phyloP scores from a whole-genome alignment of 2,329 filamentous ascomycete genomes.

The Cladosporium cucumerinum region DNA sequence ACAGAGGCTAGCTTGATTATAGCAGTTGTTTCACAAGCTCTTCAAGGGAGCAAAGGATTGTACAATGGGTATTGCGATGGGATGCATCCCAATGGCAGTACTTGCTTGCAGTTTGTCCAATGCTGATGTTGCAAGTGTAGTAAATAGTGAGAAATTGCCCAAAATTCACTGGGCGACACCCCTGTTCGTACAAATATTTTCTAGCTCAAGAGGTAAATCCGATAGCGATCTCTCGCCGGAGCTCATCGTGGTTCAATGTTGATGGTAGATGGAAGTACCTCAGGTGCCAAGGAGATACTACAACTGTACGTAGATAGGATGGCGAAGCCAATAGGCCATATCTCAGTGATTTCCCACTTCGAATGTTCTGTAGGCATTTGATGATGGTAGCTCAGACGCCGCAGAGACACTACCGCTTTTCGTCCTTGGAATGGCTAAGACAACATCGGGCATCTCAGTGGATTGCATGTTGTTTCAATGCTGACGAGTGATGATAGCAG shows the following conservation, averaged over 20 bases:
- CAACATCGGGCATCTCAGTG: too few relatives aligned
- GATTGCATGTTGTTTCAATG: background rate
- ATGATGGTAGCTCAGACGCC: too few relatives aligned
- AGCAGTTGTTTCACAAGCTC: background rate
- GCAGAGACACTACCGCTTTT: too few relatives aligned
- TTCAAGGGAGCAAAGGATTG: too few relatives aligned
- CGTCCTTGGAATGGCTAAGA: too few relatives aligned
- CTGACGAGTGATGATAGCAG: background rate
- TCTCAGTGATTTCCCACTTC: background rate
- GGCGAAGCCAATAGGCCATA: background rate
- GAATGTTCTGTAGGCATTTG: too few relatives aligned
- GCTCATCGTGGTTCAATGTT: background rate
- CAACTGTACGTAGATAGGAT: background rate
- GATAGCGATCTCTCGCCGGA: background rate
- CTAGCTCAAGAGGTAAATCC: background rate
- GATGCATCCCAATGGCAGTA: background rate
- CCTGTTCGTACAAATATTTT: background rate
- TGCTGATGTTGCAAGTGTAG: background rate
- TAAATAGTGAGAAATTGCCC: too few relatives aligned
- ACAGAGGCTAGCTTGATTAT: background rate
- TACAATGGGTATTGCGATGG: too few relatives aligned
- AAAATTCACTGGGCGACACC: background rate
- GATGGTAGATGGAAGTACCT: background rate
- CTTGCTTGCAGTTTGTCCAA: background rate
- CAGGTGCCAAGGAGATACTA: background rate